A percentile compares a stretch with the other conserved stretches of the same genome.
These are phyloP conservation scores for Trypanosoma scelopori DNA, from an alignment of 208 protist species.

Conservation along the genomic window DNA sequence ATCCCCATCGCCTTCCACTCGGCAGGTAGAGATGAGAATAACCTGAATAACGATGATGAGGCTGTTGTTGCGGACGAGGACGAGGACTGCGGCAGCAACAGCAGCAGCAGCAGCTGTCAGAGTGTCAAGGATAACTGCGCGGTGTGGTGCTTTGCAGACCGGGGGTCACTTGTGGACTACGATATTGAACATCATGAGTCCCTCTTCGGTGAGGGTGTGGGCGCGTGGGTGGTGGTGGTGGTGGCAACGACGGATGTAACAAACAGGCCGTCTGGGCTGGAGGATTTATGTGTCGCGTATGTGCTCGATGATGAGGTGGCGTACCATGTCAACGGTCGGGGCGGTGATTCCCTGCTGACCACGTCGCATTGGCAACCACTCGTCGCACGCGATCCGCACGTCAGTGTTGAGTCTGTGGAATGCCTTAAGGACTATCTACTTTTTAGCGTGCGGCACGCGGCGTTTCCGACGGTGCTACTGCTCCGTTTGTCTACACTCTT, in stretches of 20 bases:
- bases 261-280: conserved; percentile 17
- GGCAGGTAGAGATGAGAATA: neutral
- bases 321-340: neutral
- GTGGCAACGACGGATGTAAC: neutral
- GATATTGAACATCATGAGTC: conserved; percentile 62
- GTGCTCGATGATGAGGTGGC: conserved; percentile 33
- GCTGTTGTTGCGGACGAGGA: neutral
- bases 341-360: neutral
- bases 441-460: conserved; percentile 42
- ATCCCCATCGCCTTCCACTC: conserved; percentile 15
- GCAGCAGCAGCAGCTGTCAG: neutral
- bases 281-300: conserved; percentile 50
- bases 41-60: neutral
- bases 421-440: conserved; percentile 42
- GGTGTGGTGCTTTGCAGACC: conserved; percentile 24
- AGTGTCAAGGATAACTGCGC: neutral
- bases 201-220: conserved; percentile 36
- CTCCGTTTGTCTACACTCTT: conserved; percentile 33
- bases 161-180: conserved; percentile 40
- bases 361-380: conserved; percentile 37
- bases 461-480: conserved; percentile 40
- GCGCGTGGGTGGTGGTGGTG: conserved; percentile 54
- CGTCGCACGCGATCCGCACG: conserved; percentile 38
- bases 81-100: neutral
- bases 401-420: conserved; percentile 58